These are phyloP conservation scores for Colletotrichum musae DNA, from an alignment of 2,329 filamentous ascomycete species.

Conservation along the genomic window DNA sequence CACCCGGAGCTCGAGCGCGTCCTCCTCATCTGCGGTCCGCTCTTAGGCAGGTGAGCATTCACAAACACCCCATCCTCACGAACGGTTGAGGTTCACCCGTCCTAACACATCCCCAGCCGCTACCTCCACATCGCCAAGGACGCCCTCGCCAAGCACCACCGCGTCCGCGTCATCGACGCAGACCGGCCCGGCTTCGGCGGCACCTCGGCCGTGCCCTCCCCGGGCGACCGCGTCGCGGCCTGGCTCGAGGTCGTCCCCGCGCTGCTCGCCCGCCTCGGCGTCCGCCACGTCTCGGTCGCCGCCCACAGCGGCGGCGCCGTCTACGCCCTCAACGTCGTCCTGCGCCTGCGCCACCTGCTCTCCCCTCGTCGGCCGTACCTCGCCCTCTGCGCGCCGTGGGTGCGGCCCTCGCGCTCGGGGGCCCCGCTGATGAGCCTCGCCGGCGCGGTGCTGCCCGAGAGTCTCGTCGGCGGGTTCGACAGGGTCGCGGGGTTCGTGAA, in stretches of 20 bases:
- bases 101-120: conserved; percentile 16
- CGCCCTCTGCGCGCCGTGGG: conserved; percentile 50
- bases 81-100: too few species aligned
- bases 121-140: conserved; percentile 51
- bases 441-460: conserved; percentile 43
- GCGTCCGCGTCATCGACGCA: conserved; percentile 50
- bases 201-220: conserved; percentile 45
- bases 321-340: conserved; percentile 49
- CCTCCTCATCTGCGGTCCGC: conserved; percentile 48
- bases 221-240: conserved; percentile 42
- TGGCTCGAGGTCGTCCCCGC: conserved; percentile 50
- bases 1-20: conserved; percentile 46
- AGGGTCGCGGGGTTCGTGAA: conserved; percentile 43
- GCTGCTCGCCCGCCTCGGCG: conserved; percentile 51
- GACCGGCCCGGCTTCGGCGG: conserved; percentile 55
- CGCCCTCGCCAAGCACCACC: conserved; percentile 48
- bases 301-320: conserved; percentile 51
- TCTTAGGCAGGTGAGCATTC: conserved; percentile 43
- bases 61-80: background rate
- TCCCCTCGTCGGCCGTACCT: conserved; percentile 45
- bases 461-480: conserved; percentile 43
- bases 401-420: conserved; percentile 47
- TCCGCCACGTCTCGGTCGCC: conserved; percentile 48
- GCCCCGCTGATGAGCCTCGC: conserved; percentile 43
- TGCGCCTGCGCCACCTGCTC: conserved; percentile 48